Evolutionary conservation across 768 basidiomycete genomes (phyloP), one percentile per base, ranked within the genome.

Genomic region (Russula earlei): DNA sequence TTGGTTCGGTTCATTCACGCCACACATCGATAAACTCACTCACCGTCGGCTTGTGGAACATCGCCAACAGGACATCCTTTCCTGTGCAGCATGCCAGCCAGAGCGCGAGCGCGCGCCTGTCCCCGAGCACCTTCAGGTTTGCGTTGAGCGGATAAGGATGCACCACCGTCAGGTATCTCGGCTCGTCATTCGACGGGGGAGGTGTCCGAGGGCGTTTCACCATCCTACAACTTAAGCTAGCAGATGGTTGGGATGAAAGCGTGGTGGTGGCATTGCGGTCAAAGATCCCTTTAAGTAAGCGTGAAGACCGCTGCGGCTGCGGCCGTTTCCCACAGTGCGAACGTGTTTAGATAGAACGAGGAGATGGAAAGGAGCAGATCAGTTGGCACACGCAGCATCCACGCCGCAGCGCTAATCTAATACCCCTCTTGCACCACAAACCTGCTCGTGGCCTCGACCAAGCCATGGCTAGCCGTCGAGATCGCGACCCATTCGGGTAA

Each of bases 41-140:
- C 60, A 78, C 76, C 24, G 67, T 64, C 0, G 77, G 77, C 51
- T 76, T 77, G 64, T 77, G 68, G 45, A 69, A 77, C 50, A 78
- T 65, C 1, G 75, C 69, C 19, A 69, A 67, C 33, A 78, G 62
- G 9, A 67, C 59, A 0, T 68, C 53, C 43, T 68, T 65, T 22
- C 69, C 67, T 41, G 71, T 68, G 59, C 71, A 71, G 40, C 70
- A 73, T 0, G 73, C 74, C 14, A 78, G 64, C 77, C 77, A 78
- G 24, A 65, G 65, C 3, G 71, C 73, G 48, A 75, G 72, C 33
- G 69, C 67, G 37, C 66, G 61, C 33, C 69, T 67, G 34, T 77
- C 77, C 5, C 58, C 65, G 38, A 61, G 64, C 0, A 73, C 50
- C 25, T 72, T 71, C 71, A 78, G 70, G 52, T 75, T 71, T 22